Conservation (phyloP, 495 filamentous ascomycete genomes). For the Aspergillus carlsbadensis region DNA sequence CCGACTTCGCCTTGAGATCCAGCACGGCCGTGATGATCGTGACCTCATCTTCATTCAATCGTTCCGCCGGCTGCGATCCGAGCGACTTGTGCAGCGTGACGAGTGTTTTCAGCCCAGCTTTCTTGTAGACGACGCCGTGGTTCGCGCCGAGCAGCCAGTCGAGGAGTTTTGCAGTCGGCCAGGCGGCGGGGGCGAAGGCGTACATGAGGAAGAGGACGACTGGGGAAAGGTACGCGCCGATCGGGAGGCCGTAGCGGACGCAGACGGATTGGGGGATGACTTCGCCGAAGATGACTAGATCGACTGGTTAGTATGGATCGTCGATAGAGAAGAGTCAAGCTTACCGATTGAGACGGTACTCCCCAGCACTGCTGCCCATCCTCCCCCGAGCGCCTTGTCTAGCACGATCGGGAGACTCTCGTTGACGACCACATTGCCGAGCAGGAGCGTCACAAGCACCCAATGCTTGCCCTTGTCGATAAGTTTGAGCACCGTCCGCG, state of each 20-base stretch:
- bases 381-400: constrained; percentile 91
- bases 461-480: constrained; percentile 91
- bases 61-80: constrained; percentile 74
- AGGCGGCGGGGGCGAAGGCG: constrained; percentile 80
- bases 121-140: constrained; percentile 93
- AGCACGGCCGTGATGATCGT: constrained; percentile 98
- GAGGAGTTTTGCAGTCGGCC: constrained; percentile 85
- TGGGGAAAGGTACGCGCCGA: constrained; percentile 90
- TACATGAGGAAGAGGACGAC: constrained; percentile 89
- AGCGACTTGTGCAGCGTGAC: constrained; percentile 92
- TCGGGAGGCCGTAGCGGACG: constrained; percentile 91
- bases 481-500: constrained; percentile 74
- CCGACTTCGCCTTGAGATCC: constrained; percentile 92
- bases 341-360: constrained; percentile 90
- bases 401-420: constrained; percentile 94
- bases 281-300: constrained; percentile 91
- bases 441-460: constrained; percentile 93
- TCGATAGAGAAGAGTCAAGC: constrained; percentile 15
- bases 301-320: constrained; percentile 17
- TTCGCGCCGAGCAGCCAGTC: constrained; percentile 85
- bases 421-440: constrained; percentile 97
- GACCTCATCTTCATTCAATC: constrained; percentile 94
- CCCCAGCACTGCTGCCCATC: constrained; percentile 89
- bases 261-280: constrained; percentile 93
- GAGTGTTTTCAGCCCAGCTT: constrained; percentile 83